Evolutionary conservation across 2,329 filamentous ascomycete species (phyloP), one percentile per base, ranked within the genome.

Genomic region (Didymella pomorum): DNA sequence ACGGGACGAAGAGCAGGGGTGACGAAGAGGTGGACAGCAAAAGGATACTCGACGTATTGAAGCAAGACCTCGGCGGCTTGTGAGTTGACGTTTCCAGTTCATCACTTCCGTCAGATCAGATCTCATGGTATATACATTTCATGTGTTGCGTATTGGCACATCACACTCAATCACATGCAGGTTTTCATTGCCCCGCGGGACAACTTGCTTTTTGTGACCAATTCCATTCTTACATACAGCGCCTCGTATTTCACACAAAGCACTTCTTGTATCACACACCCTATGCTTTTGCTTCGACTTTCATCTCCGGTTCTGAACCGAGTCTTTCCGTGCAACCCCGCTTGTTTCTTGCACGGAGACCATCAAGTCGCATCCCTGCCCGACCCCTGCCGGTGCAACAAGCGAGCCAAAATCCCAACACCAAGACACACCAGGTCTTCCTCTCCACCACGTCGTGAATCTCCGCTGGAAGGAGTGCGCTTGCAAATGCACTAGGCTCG

Each of bases 31-130:
- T 80, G 31, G 78, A 81, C 55, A 72, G 74, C 49, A 71, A 72
- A 51, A 71, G 64, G 52, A 79, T 82, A 41, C 68, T 81, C 8
- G 76, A 81, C 48, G 78, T 81, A 64, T 67, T 82, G 51, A 79
- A 77, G 67, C 71, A 77, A 44, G 80, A 82, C 62, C 65, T 80
- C 18, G 68, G 73, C n/a, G 57, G 59, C 35, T 23, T 60, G 25
- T 60, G 29, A 41, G 21, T 9, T 1, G 37, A 31, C n/a, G 3
- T 16, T 5, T 11, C 26, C n/a, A 16, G 16, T 25, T 10, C 35
- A 28, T 26, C 28, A 23, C n/a, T 21, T 39, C 20, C 37, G 4
- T 12, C n/a, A 10, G 21, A 18, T 25, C 12, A 3, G 23, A 29
- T 21, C 16, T 1, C 23, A 26, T 21, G 11, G 21, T 12, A 25